These are phyloP conservation scores for Aeschynomene evenia DNA, from an alignment of 306 rosid genomes.

Conservation along the genomic window DNA sequence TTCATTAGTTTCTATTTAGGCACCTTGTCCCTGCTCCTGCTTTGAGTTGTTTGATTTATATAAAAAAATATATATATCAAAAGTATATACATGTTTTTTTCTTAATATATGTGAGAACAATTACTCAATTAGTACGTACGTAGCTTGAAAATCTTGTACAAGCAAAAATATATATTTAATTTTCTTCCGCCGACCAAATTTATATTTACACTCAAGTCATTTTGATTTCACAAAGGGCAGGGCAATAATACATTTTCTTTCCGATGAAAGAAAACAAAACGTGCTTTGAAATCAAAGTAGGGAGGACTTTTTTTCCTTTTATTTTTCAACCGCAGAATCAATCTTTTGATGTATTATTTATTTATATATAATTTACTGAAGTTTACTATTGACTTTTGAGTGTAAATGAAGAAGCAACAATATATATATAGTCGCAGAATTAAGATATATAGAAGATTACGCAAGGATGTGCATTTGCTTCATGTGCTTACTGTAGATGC, in stretches of 20 bases:
- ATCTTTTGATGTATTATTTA: constrained; percentile 9
- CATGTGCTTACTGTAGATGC: constrained; percentile 38
- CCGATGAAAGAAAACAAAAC: constrained; percentile 1
- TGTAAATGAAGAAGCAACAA: constrained; percentile 34
- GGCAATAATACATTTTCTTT: constrained; percentile 8
- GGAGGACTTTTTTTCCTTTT: not conserved
- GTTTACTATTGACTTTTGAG: constrained; percentile 27
- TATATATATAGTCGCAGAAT: not conserved
- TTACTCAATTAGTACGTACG: constrained; percentile 10
- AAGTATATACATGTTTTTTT: too few relatives aligned
- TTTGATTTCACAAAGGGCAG: not conserved
- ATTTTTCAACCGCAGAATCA: constrained; percentile 21
- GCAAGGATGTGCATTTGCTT: constrained; percentile 23
- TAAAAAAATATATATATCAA: too few relatives aligned
- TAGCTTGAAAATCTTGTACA: constrained; percentile 13
- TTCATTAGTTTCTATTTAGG: too few relatives aligned
- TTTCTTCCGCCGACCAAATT: not conserved
- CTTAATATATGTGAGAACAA: constrained; percentile 7
- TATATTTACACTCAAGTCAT: not conserved
- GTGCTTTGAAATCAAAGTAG: constrained; percentile 37
- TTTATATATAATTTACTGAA: too few relatives aligned
- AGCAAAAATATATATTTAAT: not conserved
- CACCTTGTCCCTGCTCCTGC: too few relatives aligned
- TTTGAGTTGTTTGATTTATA: too few relatives aligned
- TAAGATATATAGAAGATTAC: too few relatives aligned